phyloP scores from a whole-genome alignment of 352 stramenopile species.

The Hyphochytrium catenoides region DNA sequence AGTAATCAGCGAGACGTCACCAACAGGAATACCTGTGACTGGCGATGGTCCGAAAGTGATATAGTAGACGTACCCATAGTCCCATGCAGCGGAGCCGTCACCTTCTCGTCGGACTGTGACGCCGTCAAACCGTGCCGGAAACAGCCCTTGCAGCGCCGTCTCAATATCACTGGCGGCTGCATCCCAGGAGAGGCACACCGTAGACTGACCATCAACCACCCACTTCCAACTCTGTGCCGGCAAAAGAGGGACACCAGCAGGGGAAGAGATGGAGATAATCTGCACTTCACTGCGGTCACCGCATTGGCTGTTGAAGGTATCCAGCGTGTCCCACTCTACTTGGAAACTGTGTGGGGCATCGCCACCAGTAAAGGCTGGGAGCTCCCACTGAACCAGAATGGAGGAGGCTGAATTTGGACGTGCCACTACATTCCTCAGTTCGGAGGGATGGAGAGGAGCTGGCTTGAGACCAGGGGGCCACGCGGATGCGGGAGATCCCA shows the following conservation, averaged over 20 bases:
- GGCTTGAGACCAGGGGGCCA: conserved; percentile 16
- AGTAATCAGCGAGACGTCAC: conserved; percentile 16
- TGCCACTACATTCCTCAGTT: conserved; percentile 49
- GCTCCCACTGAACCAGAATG: conserved; percentile 29
- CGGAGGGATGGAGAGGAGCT: conserved; percentile 19
- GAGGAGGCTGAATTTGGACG: conserved; percentile 25
- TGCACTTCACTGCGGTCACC: conserved; percentile 41
- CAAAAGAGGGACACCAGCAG: conserved; percentile 1
- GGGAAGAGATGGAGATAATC: conserved; percentile 14
- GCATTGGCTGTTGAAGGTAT: conserved; percentile 54
- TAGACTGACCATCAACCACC: conserved; percentile 5
- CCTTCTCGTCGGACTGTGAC: conserved; percentile 16
- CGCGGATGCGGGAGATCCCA: conserved; percentile 33
- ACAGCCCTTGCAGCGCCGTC: conserved; percentile 10
- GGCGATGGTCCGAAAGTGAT: conserved; percentile 20
- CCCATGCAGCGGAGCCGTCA: conserved; percentile 26
- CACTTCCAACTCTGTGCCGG: conserved; percentile 13
- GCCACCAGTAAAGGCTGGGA: conserved; percentile 50
- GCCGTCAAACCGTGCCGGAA: conserved; percentile 16
- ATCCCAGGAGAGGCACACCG: conserved; percentile 21
- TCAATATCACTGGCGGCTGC: too few relatives aligned
- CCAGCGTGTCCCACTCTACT: conserved; percentile 78
- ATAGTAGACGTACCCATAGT: conserved; percentile 37
- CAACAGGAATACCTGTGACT: conserved; percentile 12
- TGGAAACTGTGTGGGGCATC: conserved; percentile 50